Base-by-base conservation (phyloP, 2,329 filamentous ascomycete genomes). In the Curvularia sp. region DNA sequence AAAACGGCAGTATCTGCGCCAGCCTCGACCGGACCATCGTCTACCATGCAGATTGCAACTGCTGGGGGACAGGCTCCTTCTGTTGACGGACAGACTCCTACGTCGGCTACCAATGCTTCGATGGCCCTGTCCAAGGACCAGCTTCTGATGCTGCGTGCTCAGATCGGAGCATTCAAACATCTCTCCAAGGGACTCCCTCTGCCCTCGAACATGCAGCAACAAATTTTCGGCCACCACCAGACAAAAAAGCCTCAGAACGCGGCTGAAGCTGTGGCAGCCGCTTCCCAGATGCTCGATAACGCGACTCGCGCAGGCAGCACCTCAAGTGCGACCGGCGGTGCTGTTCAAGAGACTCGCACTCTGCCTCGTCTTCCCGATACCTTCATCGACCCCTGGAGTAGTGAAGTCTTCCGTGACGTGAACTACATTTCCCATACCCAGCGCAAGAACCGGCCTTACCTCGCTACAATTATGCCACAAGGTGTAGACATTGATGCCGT, bases 161-260 rank as follows among this genome's bases (percentile, higher is more conserved):
- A 99, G 75, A 97, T 98, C 49, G 84, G 89, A 68, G 93, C 94
- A 0, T 98, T 97, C 79, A 96, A 96, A 78, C 84, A 93, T 65
- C 83, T 99, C 3, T 89, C 91, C 5, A 96, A 95, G 77, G 97
- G 97, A 67, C 83, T 90, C 13, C 89, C 93, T 0, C 87, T 98
- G 3, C 92, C 94, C 1, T 78, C 86, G 28, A 84, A 87, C 61
- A 85, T 97, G 64, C 92, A 96, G 74, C 90, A 94, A 71, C 87
- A 90, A 48, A 88, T 98, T 36, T 96, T 93, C 74, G 84, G 89
- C 43, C 87, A 90, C 57, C 87, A 89, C 48, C 85, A 89, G 65
- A 70, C 76, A 7, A 88, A 88, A 66, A 86, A 79, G 49, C 68
- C 77, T 2, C 70, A 76, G 49, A 74, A 64, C 23, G 65, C 75